These are phyloP conservation scores for Saturnispora sanitii DNA, from an alignment of 805 yeast species.

Conservation along the genomic window DNA sequence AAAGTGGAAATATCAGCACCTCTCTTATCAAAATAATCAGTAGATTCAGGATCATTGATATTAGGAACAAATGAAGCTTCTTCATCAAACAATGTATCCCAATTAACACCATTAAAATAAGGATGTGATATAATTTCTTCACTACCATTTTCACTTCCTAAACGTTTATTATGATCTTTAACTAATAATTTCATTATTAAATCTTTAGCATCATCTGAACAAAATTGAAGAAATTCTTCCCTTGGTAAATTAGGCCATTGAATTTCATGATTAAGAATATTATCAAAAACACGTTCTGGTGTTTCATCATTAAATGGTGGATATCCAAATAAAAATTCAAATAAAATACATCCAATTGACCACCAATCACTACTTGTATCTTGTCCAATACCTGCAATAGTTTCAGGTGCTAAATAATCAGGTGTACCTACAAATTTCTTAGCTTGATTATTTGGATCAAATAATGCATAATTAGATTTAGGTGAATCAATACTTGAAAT, in stretches of 20 bases:
- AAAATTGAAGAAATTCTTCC: slow-evolving; percentile 41
- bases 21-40: slow-evolving; percentile 83
- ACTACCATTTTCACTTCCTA: slow-evolving; percentile 65
- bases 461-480: slow-evolving; percentile 44
- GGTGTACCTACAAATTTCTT: slow-evolving; percentile 92
- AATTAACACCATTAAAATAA: slow-evolving; percentile 60
- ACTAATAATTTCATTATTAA: slow-evolving; percentile 54
- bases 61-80: slow-evolving; percentile 80
- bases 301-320: slow-evolving; percentile 88
- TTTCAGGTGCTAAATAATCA: slow-evolving; percentile 95
- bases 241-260: slow-evolving; percentile 72
- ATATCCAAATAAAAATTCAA: slow-evolving; percentile 84
- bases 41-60: slow-evolving; percentile 69
- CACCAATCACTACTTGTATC: slow-evolving; percentile 94
- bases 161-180: slow-evolving; percentile 53
- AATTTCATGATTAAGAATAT: slow-evolving; percentile 62
- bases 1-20: slow-evolving; percentile 73
- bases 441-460: slow-evolving; percentile 54
- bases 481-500: slow-evolving; percentile 24
- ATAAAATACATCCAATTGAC: slow-evolving; percentile 93
- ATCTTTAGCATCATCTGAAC: slow-evolving; percentile 64
- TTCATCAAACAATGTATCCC: slow-evolving; percentile 63
- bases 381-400: slow-evolving; percentile 76
- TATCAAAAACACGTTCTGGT: slow-evolving; percentile 73
- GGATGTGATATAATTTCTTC: slow-evolving; percentile 72